Evolutionary conservation across 2,329 filamentous ascomycete species (phyloP), one percentile per base, ranked within the genome.

Genomic region (Colletotrichum sidae): DNA sequence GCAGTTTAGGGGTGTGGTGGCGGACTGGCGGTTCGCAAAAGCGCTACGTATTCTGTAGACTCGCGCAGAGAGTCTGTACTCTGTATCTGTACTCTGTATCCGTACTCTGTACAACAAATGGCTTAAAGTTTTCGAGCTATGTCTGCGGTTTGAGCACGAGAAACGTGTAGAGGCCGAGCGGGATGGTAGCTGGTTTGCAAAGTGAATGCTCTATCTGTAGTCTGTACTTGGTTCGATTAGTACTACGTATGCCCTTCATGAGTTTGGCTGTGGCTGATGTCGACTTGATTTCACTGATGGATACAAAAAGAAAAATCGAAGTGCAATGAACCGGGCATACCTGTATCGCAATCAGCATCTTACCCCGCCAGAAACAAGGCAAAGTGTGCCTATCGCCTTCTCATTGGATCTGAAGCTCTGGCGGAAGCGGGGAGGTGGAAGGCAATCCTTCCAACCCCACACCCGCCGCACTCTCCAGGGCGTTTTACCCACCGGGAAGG

Each of bases 351-450:
- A 38, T 42, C 34, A 63, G n/a, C 11, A 8, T 4, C 17, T 8
- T 56, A 65, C 58, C 62, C 62, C 47, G 58, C 62, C 52, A 42
- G 62, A 65, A 46, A 53, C 58, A 57, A 44, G 59, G 37, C 41
- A 55, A 52, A 61, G 51, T 61, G 39, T 65, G 35, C 57, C 55
- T 13, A 17, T 45, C 38, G 51, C 10, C 33, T 17, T 61, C 17
- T 11, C 45, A 61, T 65, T 51, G 39, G 57, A n/a, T 15, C n/a
- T 38, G 39, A 10, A n/a, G 39, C 46, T 15, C 12, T 51, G 17
- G 58, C 52, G 53, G 57, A 62, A 52, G 59, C 58, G 59, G 63
- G 62, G 62, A 52, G 45, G 63, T 56, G 47, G 38, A 44, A 46
- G 57, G 46, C 52, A 25, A 25, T 25, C 25, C 3, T 25, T 25